Conservation (phyloP, 2,329 filamentous ascomycete species). For the Leptographium radiaticola region DNA sequence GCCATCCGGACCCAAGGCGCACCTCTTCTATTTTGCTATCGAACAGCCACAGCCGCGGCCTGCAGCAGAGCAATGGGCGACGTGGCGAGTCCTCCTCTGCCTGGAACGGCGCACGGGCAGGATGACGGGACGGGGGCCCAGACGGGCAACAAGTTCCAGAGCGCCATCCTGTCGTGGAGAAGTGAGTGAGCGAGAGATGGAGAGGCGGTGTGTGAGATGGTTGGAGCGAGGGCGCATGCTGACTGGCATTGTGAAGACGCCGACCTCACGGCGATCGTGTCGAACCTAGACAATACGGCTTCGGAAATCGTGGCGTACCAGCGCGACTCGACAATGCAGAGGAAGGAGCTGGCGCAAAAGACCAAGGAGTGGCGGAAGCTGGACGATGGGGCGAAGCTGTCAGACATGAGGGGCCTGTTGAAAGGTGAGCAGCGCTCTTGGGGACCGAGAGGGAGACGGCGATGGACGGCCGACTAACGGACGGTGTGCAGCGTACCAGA, state of each 20-base stretch:
- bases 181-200: slow-evolving; percentile 38
- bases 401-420: slow-evolving; percentile 77
- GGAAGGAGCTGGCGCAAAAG: slow-evolving; percentile 96
- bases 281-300: slow-evolving; percentile 81
- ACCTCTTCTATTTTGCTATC: too few relatives aligned
- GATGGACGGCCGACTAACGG: background rate
- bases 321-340: slow-evolving; percentile 85
- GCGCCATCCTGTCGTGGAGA: slow-evolving; percentile 90
- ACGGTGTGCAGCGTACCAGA: slow-evolving; percentile 64
- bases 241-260: slow-evolving; percentile 46
- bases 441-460: background rate
- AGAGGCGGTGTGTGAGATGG: background rate
- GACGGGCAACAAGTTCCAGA: slow-evolving; percentile 86
- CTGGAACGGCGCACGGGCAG: slow-evolving; percentile 1
- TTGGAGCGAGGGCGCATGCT: background rate
- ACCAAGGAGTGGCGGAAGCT: slow-evolving; percentile 96
- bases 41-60: background rate
- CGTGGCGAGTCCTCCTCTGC: slow-evolving; percentile 4
- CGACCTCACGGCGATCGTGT: slow-evolving; percentile 71
- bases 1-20: too few relatives aligned
- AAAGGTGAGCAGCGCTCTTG: slow-evolving; percentile 45
- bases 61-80: slow-evolving; percentile 8
- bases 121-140: slow-evolving; percentile 20
- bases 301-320: slow-evolving; percentile 90
- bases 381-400: slow-evolving; percentile 75